These are phyloP conservation scores for Triadica sebifera DNA, from an alignment of 345 rosid genomes.

Conservation along the genomic window DNA sequence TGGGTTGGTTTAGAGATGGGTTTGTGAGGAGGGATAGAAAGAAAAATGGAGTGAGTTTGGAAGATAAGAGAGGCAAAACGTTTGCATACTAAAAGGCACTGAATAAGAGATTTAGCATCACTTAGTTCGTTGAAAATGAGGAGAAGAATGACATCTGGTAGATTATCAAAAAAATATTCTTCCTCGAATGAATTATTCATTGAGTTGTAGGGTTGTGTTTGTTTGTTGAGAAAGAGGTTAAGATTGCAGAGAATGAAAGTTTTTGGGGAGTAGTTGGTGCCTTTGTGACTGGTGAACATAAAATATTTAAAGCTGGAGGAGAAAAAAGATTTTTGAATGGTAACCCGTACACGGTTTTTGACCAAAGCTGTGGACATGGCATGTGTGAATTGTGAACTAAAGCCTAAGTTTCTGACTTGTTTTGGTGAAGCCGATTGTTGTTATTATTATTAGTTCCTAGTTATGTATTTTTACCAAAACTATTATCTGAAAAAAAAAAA, in stretches of 20 bases:
- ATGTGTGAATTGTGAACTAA: background rate
- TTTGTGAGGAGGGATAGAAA: constrained; percentile 18
- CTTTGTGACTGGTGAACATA: no score
- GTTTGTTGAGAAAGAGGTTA: background rate
- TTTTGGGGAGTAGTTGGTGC: background rate
- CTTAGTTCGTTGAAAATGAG: constrained; percentile 26
- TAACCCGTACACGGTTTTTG: background rate
- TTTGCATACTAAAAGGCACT: constrained; percentile 30
- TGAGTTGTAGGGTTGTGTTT: background rate
- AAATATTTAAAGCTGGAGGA: background rate
- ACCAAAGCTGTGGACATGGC: background rate
- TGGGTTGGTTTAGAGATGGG: background rate
- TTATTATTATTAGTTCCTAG: no score
- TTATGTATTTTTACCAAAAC: no score
- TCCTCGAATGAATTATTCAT: background rate
- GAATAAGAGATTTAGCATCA: constrained; percentile 32
- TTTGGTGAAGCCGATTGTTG: no score
- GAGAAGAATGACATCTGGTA: constrained; percentile 34
- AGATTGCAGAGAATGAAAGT: background rate
- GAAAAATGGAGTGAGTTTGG: constrained; percentile 19
- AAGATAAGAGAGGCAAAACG: constrained; percentile 30
- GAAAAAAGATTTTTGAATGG: no score
- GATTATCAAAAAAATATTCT: constrained; percentile 19
- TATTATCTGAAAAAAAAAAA: no score
- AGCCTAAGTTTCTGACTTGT: no score